A percentile compares a stretch with the other conserved stretches of the same genome.
phyloP scores from a whole-genome alignment of 371 early-diverging fungal genomes.

The Capniomyces stellatus region DNA sequence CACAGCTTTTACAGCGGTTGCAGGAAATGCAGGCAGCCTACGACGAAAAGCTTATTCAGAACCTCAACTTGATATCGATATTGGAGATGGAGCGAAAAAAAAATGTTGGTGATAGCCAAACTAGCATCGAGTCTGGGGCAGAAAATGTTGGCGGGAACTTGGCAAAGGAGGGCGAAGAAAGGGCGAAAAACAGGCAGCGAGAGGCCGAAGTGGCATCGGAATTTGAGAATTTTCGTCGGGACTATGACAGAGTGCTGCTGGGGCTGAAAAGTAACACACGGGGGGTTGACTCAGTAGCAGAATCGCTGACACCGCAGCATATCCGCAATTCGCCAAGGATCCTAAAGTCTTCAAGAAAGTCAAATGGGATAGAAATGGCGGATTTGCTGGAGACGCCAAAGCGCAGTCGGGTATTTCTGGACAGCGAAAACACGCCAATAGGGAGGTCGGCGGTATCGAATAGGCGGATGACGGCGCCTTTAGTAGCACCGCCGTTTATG shows the following conservation, averaged over 20 bases:
- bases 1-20: not conserved
- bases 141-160: not conserved
- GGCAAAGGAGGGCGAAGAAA: not conserved
- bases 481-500: not conserved
- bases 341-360: not conserved
- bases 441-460: too few relatives aligned
- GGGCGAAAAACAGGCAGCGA: not conserved
- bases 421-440: not conserved
- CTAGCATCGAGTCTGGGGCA: not conserved
- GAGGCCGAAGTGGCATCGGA: not conserved
- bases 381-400: not conserved
- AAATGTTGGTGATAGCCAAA: not conserved
- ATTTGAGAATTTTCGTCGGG: not conserved
- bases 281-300: not conserved
- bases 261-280: not conserved
- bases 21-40: constrained; percentile 4
- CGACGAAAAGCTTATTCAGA: not conserved
- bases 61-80: not conserved
- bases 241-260: not conserved
- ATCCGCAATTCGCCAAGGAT: not conserved
- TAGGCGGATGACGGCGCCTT: not conserved
- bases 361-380: not conserved
- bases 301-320: not conserved
- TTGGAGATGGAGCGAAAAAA: not conserved
- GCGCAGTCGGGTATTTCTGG: not conserved